Conservation (phyloP, 768 basidiomycete species). For the Pisolithus marmoratus region DNA sequence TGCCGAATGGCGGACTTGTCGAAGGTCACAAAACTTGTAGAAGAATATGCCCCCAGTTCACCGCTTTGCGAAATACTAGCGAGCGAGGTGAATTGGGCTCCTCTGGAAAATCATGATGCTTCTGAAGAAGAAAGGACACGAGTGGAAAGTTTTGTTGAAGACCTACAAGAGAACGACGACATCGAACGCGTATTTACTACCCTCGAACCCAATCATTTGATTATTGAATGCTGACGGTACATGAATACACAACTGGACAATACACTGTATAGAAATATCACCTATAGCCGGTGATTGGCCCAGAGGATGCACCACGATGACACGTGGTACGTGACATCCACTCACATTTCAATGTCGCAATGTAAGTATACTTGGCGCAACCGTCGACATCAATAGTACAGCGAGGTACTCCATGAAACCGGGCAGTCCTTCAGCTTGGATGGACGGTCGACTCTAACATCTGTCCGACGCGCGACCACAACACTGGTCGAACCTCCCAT, state of each 20-base stretch:
- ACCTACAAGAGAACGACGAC: slow-evolving; percentile 54
- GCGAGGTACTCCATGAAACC: slow-evolving; percentile 37
- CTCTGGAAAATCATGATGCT: slow-evolving; percentile 36
- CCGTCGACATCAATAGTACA: slow-evolving; percentile 31
- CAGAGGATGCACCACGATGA: too few species aligned
- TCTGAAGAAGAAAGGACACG: slow-evolving; percentile 35
- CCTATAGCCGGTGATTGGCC: background rate
- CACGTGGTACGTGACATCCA: background rate
- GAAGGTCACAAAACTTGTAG: slow-evolving; percentile 33
- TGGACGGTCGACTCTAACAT: slow-evolving; percentile 31
- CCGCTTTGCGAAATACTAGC: slow-evolving; percentile 35
- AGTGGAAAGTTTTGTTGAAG: slow-evolving; percentile 42
- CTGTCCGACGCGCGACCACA: slow-evolving; percentile 34
- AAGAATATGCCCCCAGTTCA: slow-evolving; percentile 17
- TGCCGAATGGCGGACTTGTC: slow-evolving; percentile 38
- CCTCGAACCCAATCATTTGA: slow-evolving; percentile 28
- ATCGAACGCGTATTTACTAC: slow-evolving; percentile 56
- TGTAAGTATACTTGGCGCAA: slow-evolving; percentile 34
- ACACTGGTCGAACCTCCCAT: slow-evolving; percentile 27
- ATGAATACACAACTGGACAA: background rate
- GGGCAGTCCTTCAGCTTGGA: slow-evolving; percentile 32
- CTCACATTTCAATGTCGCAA: slow-evolving; percentile 13
- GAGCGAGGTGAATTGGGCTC: slow-evolving; percentile 52
- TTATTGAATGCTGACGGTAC: slow-evolving; percentile 14
- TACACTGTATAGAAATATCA: background rate